Base-by-base conservation (phyloP, 345 rosid species). In the Aurinia saxatilis region DNA sequence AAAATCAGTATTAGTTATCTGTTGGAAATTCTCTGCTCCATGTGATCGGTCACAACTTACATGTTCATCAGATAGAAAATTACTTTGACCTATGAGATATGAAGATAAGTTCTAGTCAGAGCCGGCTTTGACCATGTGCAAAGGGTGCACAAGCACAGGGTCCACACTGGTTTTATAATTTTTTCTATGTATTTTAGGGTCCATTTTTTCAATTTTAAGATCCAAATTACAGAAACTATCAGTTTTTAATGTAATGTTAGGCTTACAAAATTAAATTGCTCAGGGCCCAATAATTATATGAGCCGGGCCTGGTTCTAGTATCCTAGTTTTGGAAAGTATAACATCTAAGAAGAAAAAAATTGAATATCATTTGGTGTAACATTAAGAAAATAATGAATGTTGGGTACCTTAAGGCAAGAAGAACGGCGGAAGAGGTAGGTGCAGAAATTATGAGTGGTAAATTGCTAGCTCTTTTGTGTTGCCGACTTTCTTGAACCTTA, bases 401-500 rank as follows among this genome's bases (percentile, higher is more conserved):
- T 21, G 0, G 1, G 41, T 77, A 88, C 93, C 91, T 69, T 68
- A 27, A 80, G 51, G 37, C 85, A 86, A 65, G 91, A 70, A 40
- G 91, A 82, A 13, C 80, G 74, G 10, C 90, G 57, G 76, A 46
- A 66, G 78, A 77, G 1, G 77, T 70, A 17, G 96, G 71, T 35
- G 50, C 70, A 50, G 95, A 88, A 39, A 91, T 81, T 10, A 50
- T n/a, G 56, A 67, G 46, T 37, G 73, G 56, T 72, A 70, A 67
- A 16, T 49, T 70, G 29, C 69, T 80, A 52, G 70, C 78, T 60
- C 75, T 73, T 46, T 78, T 77, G 8, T 57, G 36, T 48, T 68
- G 73, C 48, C 49, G 58, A 29, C 57, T 70, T 40, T 50, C 73
- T 65, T 77, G 75, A 61, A 67, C 45, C 57, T 65, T 61, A 67